A percentile compares a stretch with the other conserved stretches of the same genome.
These are phyloP conservation scores for Santalum album DNA, from an alignment of 164 flowering plant species.

Conservation along the genomic window DNA sequence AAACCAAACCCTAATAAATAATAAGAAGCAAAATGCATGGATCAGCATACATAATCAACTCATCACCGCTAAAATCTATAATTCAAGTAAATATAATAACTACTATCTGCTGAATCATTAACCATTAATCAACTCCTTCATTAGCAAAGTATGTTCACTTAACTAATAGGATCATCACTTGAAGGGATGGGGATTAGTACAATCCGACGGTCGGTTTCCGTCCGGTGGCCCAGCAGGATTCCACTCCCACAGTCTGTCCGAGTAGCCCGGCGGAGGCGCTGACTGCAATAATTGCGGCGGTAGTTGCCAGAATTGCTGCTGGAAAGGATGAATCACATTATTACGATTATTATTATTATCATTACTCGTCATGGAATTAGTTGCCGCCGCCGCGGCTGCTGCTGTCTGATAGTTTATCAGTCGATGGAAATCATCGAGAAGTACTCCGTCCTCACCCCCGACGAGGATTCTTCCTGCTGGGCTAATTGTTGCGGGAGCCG, in stretches of 20 bases:
- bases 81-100: too few species aligned
- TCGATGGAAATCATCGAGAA: conserved; percentile 53
- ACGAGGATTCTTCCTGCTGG: background rate
- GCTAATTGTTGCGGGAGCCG: conserved; percentile 7
- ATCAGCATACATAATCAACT: too few species aligned
- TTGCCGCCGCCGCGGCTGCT: background rate
- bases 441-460: background rate
- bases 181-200: conserved; percentile 13
- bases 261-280: conserved; percentile 24
- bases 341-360: too few species aligned
- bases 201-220: too few species aligned
- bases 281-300: conserved; percentile 8
- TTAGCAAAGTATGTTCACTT: too few species aligned
- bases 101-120: too few species aligned
- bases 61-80: too few species aligned
- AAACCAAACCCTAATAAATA: too few species aligned
- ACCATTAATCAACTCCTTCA: too few species aligned
- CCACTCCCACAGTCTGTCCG: conserved; percentile 71
- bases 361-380: too few species aligned
- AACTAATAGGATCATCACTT: conserved; percentile 20
- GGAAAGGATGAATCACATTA: too few species aligned
- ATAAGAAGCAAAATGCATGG: too few species aligned
- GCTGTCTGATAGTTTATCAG: conserved; percentile 38
- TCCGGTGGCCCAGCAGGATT: conserved; percentile 33
- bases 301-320: conserved; percentile 8